Conservation (phyloP, 768 basidiomycete genomes). For the Hirschioporus abietinus region DNA sequence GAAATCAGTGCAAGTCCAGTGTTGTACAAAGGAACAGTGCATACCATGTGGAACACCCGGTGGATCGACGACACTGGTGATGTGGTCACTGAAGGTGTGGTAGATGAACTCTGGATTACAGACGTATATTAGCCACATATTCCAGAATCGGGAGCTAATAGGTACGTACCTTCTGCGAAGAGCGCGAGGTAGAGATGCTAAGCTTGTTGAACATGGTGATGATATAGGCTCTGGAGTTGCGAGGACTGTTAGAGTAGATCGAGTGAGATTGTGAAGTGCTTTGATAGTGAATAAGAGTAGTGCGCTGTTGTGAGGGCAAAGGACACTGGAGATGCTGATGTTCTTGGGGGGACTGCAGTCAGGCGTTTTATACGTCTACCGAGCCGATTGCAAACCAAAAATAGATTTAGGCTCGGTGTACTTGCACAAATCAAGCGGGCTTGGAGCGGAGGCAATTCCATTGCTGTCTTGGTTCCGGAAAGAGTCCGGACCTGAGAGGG, state of each 20-base stretch:
- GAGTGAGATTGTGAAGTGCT: background rate
- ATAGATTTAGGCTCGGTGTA: background rate
- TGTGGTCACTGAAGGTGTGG: background rate
- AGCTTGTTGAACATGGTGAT: background rate
- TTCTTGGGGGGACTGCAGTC: background rate
- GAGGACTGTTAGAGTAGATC: background rate
- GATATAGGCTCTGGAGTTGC: background rate
- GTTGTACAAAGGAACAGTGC: background rate
- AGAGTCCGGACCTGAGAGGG: background rate
- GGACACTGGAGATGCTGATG: background rate
- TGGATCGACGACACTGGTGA: background rate
- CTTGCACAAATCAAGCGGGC: background rate
- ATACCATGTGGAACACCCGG: background rate
- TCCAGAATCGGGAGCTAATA: background rate
- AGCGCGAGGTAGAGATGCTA: conserved; percentile 1
- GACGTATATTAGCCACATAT: background rate
- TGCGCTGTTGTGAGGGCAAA: background rate
- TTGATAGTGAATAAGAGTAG: background rate
- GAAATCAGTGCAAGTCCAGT: background rate
- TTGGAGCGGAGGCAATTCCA: background rate
- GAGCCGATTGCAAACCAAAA: background rate
- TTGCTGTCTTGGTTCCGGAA: background rate
- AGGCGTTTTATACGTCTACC: background rate
- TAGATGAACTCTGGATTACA: background rate
- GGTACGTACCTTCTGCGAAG: background rate